Percentiles rank a stretch among this genome's conserved stretches.
phyloP scores from a whole-genome alignment of 2,329 filamentous ascomycete species.

The Chaetothyriales sp. region DNA sequence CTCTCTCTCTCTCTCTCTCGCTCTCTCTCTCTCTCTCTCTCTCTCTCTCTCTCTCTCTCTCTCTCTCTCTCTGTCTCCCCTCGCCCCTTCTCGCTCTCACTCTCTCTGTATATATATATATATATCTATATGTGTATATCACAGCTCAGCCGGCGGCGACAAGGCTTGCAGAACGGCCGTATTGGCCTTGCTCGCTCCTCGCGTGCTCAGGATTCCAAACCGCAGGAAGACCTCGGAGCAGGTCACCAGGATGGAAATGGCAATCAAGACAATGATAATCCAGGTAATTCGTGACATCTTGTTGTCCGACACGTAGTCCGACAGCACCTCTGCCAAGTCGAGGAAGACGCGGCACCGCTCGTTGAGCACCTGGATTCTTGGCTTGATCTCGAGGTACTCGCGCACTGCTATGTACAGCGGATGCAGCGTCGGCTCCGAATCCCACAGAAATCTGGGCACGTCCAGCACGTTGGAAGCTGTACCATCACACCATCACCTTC shows the following conservation, averaged over 20 bases:
- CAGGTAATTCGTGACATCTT: slow-evolving; percentile 87
- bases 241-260: slow-evolving; percentile 82
- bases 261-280: slow-evolving; percentile 92
- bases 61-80: no score
- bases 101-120: no score
- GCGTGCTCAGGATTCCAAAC: slow-evolving; percentile 53
- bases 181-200: slow-evolving; percentile 3
- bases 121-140: background rate
- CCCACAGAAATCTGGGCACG: slow-evolving; percentile 97
- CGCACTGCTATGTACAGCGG: slow-evolving; percentile 88
- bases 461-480: slow-evolving; percentile 88
- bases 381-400: slow-evolving; percentile 95
- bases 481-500: background rate
- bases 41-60: no score
- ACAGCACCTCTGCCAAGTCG: slow-evolving; percentile 87
- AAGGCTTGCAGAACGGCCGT: background rate
- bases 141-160: background rate
- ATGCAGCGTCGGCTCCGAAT: slow-evolving; percentile 85
- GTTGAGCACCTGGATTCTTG: slow-evolving; percentile 89
- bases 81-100: no score
- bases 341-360: slow-evolving; percentile 93
- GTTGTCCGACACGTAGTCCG: slow-evolving; percentile 78
- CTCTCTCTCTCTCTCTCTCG: no score
- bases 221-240: slow-evolving; percentile 76
- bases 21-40: no score